These are phyloP conservation scores for Suhomyces ambrosiae DNA, from an alignment of 1,139 yeast genomes.

Conservation along the genomic window DNA sequence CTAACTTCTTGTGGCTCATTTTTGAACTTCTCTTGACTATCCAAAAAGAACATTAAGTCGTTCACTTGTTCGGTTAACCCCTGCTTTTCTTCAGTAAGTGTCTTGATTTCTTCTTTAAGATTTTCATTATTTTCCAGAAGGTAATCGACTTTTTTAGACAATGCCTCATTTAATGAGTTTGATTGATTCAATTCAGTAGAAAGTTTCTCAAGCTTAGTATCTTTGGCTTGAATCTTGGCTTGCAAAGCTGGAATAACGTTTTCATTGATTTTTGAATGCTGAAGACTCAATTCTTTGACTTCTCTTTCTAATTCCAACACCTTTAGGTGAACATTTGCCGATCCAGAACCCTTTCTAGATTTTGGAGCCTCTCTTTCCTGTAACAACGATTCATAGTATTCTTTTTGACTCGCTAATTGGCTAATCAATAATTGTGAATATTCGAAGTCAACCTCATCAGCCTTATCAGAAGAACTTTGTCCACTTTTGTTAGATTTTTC, in stretches of 20 bases:
- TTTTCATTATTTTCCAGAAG: conserved; percentile 40
- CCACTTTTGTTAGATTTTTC: conserved; percentile 35
- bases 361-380: conserved; percentile 38
- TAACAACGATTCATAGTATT: conserved; percentile 70
- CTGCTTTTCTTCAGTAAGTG: conserved; percentile 39
- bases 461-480: conserved; percentile 31
- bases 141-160: conserved; percentile 58
- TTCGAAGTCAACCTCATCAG: conserved; percentile 66
- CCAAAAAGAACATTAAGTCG: conserved; percentile 82
- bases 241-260: conserved; percentile 36
- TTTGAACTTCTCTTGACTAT: conserved; percentile 70
- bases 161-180: conserved; percentile 54
- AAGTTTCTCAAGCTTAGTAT: conserved; percentile 32
- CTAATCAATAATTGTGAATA: conserved; percentile 77
- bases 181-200: conserved; percentile 34
- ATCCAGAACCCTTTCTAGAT: conserved; percentile 25
- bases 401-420: conserved; percentile 88
- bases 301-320: conserved; percentile 37
- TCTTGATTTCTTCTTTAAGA: conserved; percentile 24
- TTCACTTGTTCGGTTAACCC: conserved; percentile 70
- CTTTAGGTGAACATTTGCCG: conserved; percentile 18
- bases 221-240: conserved; percentile 33
- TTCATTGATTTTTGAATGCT: conserved; percentile 27
- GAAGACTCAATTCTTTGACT: conserved; percentile 32
- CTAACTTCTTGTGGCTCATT: conserved; percentile 69